Conservation (phyloP, 768 basidiomycete species). For the Agrocybe pediades region DNA sequence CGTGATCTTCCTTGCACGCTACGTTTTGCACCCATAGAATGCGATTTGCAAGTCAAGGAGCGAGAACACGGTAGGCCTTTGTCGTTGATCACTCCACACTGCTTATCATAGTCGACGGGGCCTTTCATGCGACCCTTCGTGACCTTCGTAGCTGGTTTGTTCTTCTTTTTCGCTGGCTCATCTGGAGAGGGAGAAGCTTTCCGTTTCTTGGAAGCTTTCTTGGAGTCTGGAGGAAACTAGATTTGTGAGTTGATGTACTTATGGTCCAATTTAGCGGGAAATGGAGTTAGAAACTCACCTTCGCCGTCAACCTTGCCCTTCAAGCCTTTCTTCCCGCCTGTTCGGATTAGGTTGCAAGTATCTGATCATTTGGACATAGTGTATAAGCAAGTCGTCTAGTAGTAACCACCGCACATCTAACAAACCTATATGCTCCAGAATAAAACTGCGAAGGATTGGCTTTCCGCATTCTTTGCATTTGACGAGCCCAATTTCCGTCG, state of each 20-base stretch:
- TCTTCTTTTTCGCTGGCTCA: slow-evolving; percentile 79
- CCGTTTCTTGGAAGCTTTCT: slow-evolving; percentile 73
- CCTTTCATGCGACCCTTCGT: slow-evolving; percentile 82
- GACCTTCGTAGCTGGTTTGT: slow-evolving; percentile 65
- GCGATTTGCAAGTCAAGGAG: slow-evolving; percentile 96
- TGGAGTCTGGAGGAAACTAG: slow-evolving; percentile 27
- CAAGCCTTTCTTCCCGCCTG: slow-evolving; percentile 50
- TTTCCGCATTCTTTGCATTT: slow-evolving; percentile 84
- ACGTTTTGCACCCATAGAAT: slow-evolving; percentile 96
- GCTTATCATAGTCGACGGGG: slow-evolving; percentile 87
- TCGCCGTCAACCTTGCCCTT: slow-evolving; percentile 60
- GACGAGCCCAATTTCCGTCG: slow-evolving; percentile 61
- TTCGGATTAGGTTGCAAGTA: slow-evolving; percentile 62
- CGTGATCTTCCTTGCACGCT: slow-evolving; percentile 86
- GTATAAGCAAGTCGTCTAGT: slow-evolving; percentile 3
- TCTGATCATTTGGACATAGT: slow-evolving; percentile 38
- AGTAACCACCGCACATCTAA: background rate
- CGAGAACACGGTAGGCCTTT: slow-evolving; percentile 91
- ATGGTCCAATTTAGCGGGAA: background rate
- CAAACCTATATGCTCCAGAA: slow-evolving; percentile 74
- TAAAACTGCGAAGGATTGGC: slow-evolving; percentile 74
- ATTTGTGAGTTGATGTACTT: background rate
- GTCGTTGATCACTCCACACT: slow-evolving; percentile 98
- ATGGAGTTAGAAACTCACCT: slow-evolving; percentile 39
- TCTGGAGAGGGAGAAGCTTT: slow-evolving; percentile 74